Conservation (phyloP, 768 basidiomycete species). For the Lactarius evosmus region DNA sequence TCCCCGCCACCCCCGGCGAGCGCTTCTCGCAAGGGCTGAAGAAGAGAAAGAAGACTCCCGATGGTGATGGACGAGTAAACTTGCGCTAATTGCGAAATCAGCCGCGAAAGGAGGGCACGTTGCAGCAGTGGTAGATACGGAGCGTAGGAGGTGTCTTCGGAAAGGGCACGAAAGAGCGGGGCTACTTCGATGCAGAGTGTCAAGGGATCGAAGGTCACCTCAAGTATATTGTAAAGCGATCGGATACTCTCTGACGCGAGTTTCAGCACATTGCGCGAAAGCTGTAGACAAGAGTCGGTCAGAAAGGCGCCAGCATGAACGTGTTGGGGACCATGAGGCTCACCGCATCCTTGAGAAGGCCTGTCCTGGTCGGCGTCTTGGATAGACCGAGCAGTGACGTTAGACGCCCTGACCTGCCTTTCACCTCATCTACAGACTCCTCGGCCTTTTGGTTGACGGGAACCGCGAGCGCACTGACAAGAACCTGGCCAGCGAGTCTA, state of each 20-base stretch:
- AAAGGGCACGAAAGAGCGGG: constrained; percentile 67
- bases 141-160: constrained; percentile 56
- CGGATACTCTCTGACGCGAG: constrained; percentile 72
- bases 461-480: constrained; percentile 90
- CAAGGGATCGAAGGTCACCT: constrained; percentile 91
- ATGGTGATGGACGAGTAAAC: constrained; percentile 89
- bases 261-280: constrained; percentile 78
- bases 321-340: constrained; percentile 33
- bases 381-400: constrained; percentile 81
- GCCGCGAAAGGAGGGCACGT: constrained; percentile 85
- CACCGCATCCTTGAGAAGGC: constrained; percentile 84
- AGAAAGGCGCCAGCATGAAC: background rate
- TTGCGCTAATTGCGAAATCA: constrained; percentile 87
- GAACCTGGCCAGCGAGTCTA: constrained; percentile 83
- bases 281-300: constrained; percentile 41
- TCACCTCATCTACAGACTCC: constrained; percentile 47
- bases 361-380: constrained; percentile 82
- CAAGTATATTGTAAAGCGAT: constrained; percentile 81
- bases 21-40: constrained; percentile 64
- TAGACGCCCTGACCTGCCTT: constrained; percentile 71
- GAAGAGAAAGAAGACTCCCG: constrained; percentile 70
- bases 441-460: constrained; percentile 68
- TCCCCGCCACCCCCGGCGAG: constrained; percentile 43
- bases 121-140: constrained; percentile 88
- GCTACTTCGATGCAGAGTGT: constrained; percentile 75